Conservation (phyloP, 352 stramenopile species). For the Phytophthora podocarpi region DNA sequence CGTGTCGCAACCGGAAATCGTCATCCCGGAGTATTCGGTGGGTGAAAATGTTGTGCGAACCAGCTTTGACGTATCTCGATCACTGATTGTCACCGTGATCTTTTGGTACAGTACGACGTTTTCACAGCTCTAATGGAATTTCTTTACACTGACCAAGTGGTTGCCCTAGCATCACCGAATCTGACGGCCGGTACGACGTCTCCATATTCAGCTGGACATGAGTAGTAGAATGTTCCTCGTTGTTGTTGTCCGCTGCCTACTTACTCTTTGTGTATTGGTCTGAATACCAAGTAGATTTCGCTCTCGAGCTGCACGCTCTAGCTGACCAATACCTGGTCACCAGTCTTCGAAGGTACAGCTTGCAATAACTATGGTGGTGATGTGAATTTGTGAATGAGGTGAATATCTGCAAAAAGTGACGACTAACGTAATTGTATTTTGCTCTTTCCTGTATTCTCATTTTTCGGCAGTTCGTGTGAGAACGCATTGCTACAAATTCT, state of each 20-base stretch:
- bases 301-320: constrained; percentile 79
- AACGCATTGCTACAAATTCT: constrained; percentile 67
- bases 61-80: background rate
- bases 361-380: no score
- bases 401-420: background rate
- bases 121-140: constrained; percentile 89
- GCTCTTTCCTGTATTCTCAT: no score
- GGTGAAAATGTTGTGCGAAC: constrained; percentile 8
- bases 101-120: constrained; percentile 59
- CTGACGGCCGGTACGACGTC: constrained; percentile 44
- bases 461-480: constrained; percentile 68
- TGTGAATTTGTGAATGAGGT: background rate
- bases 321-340: constrained; percentile 89
- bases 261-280: background rate
- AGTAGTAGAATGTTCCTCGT: no score
- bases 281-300: constrained; percentile 53
- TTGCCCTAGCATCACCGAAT: constrained; percentile 36
- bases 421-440: no score
- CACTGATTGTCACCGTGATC: constrained; percentile 5
- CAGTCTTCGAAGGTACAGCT: constrained; percentile 60
- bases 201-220: background rate
- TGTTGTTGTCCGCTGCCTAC: background rate
- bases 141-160: constrained; percentile 88
- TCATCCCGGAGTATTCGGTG: constrained; percentile 78
- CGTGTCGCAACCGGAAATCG: constrained; percentile 61